These are phyloP conservation scores for Ettlia oleoabundans DNA, from an alignment of 139 green algal genomes.

Conservation along the genomic window DNA sequence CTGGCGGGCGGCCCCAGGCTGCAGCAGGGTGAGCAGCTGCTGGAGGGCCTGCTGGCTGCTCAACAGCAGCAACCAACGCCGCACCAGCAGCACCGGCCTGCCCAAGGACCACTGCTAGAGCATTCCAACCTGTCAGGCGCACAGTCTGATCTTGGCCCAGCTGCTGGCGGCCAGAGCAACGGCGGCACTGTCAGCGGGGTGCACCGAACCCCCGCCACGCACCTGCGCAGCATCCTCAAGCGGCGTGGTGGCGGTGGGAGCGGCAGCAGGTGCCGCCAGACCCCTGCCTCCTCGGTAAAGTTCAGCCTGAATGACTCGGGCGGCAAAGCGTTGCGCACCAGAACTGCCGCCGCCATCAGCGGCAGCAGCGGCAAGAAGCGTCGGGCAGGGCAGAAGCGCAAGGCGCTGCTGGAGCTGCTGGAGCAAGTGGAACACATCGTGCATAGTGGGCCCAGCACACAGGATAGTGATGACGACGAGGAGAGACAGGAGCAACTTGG, in stretches of 20 bases:
- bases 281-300: slow-evolving; percentile 22
- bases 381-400: slow-evolving; percentile 22
- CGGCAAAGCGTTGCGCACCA: background rate
- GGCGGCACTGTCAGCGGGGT: background rate
- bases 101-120: background rate
- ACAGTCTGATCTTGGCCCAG: background rate
- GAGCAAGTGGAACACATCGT: slow-evolving; percentile 32
- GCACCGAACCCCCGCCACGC: slow-evolving; percentile 25
- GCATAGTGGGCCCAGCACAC: too few relatives aligned
- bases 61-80: background rate
- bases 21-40: slow-evolving; percentile 5
- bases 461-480: background rate
- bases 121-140: background rate
- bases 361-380: slow-evolving; percentile 33
- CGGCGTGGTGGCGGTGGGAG: background rate
- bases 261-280: background rate
- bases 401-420: slow-evolving; percentile 41
- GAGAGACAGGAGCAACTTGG: background rate
- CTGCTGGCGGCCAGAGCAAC: background rate
- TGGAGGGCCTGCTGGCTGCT: slow-evolving; percentile 21
- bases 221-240: slow-evolving; percentile 33
- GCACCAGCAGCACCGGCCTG: background rate
- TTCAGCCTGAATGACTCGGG: slow-evolving; percentile 15
- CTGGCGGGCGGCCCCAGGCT: background rate
- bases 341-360: background rate